A percentile compares a stretch with the other conserved stretches of the same genome.
phyloP scores from a whole-genome alignment of 441 rosid genomes.

The Pelargonium myrrhifolium region DNA sequence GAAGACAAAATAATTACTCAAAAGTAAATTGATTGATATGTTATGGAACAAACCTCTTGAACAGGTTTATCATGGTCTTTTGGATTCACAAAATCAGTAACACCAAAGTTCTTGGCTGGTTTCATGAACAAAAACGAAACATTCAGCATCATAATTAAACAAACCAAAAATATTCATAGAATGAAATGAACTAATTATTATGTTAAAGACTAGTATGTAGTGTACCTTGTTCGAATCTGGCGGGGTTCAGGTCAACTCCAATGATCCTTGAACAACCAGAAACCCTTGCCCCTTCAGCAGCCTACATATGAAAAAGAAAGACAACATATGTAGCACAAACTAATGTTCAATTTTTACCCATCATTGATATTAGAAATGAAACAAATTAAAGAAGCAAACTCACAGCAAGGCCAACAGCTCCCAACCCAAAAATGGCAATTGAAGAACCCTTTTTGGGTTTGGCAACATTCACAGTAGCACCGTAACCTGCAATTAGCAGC shows the following conservation, averaged over 20 bases:
- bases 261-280: conserved; percentile 73
- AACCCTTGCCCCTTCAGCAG: conserved; percentile 78
- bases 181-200: neutral
- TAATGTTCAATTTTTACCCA: too few relatives aligned
- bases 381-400: conserved; percentile 15
- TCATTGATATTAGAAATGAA: too few relatives aligned
- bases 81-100: conserved; percentile 59
- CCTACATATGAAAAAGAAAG: too few relatives aligned
- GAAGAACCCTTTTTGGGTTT: conserved; percentile 61
- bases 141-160: neutral
- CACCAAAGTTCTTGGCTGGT: conserved; percentile 11
- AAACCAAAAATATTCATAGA: neutral
- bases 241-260: conserved; percentile 70
- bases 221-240: conserved; percentile 54
- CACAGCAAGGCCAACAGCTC: conserved; percentile 85
- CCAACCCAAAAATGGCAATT: conserved; percentile 77
- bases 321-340: too few relatives aligned
- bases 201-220: neutral
- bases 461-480: conserved; percentile 80
- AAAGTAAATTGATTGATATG: too few relatives aligned
- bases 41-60: conserved; percentile 41
- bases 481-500: conserved; percentile 43
- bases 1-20: too few relatives aligned
- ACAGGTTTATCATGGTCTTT: conserved; percentile 68
- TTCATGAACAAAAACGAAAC: neutral